These are phyloP conservation scores for Leishmania tropica DNA, from an alignment of 208 protist species.

Conservation along the genomic window DNA sequence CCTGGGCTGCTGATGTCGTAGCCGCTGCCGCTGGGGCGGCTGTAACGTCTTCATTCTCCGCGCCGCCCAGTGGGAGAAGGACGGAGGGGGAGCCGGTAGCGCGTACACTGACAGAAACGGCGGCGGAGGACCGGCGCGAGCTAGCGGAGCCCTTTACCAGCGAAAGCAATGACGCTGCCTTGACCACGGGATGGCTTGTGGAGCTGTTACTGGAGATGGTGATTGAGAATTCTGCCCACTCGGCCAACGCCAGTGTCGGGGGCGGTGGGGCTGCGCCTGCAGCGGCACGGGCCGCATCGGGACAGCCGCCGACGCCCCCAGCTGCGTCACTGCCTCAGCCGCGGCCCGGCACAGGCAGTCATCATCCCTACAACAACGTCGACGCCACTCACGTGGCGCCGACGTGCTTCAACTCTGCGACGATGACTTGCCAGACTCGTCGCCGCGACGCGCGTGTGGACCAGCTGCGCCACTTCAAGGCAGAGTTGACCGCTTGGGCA, in stretches of 20 bases:
- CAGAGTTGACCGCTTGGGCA: constrained; percentile 48
- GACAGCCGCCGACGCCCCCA: not conserved
- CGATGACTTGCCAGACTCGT: constrained; percentile 12
- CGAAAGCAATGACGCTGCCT: constrained; percentile 45
- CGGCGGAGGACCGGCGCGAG: constrained; percentile 7
- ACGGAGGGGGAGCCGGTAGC: not conserved
- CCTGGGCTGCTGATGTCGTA: not conserved
- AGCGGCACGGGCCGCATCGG: not conserved
- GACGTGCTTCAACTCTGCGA: not conserved
- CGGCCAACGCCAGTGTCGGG: not conserved
- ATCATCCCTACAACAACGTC: not conserved
- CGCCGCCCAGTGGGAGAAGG: not conserved
- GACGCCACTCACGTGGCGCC: not conserved
- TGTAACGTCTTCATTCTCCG: not conserved
- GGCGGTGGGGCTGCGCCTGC: not conserved
- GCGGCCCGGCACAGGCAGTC: not conserved
- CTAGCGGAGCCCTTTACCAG: constrained; percentile 20
- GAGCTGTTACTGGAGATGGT: constrained; percentile 41
- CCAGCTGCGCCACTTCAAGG: constrained; percentile 29
- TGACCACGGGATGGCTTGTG: constrained; percentile 73
- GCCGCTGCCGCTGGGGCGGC: not conserved
- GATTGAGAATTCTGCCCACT: constrained; percentile 13
- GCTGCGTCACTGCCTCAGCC: not conserved
- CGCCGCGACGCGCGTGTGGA: constrained; percentile 22
- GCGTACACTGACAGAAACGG: not conserved